phyloP scores from a whole-genome alignment of 129 eudicot genomes.

The Flaveria bidentis region DNA sequence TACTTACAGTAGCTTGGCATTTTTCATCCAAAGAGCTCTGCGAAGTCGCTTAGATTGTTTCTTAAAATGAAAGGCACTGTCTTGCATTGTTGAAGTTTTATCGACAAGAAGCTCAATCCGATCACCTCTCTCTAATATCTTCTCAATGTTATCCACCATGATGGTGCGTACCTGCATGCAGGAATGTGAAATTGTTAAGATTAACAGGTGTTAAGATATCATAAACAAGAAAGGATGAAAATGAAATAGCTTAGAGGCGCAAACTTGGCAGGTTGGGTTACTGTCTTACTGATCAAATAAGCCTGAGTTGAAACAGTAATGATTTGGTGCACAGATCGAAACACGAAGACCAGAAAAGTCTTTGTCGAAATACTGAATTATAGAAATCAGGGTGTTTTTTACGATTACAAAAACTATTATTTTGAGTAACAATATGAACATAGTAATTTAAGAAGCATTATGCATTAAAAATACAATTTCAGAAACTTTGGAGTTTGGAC shows the following conservation, averaged over 20 bases:
- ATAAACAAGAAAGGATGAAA: conserved; percentile 2
- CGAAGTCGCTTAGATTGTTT: conserved; percentile 93
- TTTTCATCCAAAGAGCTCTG: conserved; percentile 98
- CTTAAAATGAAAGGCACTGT: conserved; percentile 87
- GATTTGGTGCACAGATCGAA: neutral
- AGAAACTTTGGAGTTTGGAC: conserved; percentile 1
- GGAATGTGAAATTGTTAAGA: conserved; percentile 7
- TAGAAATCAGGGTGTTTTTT: neutral
- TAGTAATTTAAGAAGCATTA: neutral
- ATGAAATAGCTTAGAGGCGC: neutral
- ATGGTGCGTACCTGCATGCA: conserved; percentile 78
- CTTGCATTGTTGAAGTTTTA: conserved; percentile 99
- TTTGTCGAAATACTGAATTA: neutral
- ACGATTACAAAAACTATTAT: neutral
- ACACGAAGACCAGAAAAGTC: neutral
- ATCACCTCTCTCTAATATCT: conserved; percentile 94
- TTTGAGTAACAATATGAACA: neutral
- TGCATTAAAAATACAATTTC: neutral
- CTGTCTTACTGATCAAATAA: neutral
- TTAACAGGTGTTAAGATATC: conserved; percentile 12
- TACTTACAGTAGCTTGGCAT: conserved; percentile 95
- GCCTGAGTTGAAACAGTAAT: neutral
- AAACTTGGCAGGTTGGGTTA: neutral
- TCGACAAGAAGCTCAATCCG: conserved; percentile 98
- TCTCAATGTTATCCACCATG: conserved; percentile 98